Base-by-base conservation (phyloP, 78 protist species). In the Emiliania huxleyi region DNA sequence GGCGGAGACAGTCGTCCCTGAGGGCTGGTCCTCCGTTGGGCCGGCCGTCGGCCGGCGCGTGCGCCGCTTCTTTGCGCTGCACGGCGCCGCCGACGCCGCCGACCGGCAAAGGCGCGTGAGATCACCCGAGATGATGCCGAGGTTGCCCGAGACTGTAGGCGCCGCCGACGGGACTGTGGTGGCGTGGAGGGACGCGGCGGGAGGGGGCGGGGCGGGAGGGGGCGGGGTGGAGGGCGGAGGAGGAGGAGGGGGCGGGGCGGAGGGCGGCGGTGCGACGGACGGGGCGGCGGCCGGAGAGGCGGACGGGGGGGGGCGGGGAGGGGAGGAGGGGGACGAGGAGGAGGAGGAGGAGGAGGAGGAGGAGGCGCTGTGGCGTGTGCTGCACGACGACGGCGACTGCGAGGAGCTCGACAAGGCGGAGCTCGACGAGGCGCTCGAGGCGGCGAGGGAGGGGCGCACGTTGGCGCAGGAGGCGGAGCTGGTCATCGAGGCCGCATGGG, bases 1-100 rank as follows among this genome's bases (percentile, higher is more conserved):
- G 85, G 46, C 49, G 85, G 85, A 2, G 85, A 22, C 85, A n/a
- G n/a, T 4, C 23, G 21, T 37, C 33, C 33, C 48, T 18, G 25
- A 11, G 33, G 85, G n/a, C 37, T 77, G 85, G 85, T 8, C 2
- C 33, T 6, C n/a, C 18, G 11, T 15, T 8, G 85, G 85, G 46
- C 46, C 48, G 25, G 85, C 85, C 18, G 18, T 77, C 85, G 85
- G 85, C 3, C 85, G 85, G 18, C 85, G 85, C 46, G 85, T 77
- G 29, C 85, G 85, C 8, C 85, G 85, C 85, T 77, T 77, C 46
- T 77, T 40, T 33, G 85, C 85, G 49, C 18, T 77, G 85, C 85
- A 77, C 46, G 85, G 85, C 19, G 83, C 44, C 37, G 2, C n/a
- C n/a, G n/a, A n/a, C n/a, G n/a, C n/a, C n/a, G 12, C 26, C 56